Evolutionary conservation across 1,284 basidiomycete species (phyloP).

Genomic region (Fomitopsis betulina): DNA sequence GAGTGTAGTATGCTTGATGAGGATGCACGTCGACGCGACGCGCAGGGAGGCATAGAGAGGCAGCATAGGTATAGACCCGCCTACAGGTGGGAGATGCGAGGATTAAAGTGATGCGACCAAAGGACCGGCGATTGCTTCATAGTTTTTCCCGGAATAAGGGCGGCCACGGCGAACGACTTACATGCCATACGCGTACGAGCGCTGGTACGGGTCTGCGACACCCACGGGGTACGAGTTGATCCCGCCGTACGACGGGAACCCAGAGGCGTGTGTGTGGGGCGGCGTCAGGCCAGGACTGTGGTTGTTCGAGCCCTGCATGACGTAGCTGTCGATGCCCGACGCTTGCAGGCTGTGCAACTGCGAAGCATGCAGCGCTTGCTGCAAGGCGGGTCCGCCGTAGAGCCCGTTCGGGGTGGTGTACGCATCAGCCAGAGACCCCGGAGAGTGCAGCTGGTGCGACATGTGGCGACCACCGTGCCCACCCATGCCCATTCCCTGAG

Average conservation of each 20-base stretch:
- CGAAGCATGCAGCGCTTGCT: conserved; percentile 41
- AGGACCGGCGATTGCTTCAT: conserved; percentile 22
- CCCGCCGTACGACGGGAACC: conserved; percentile 55
- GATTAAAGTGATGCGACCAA: conserved; percentile 16
- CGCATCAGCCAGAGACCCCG: conserved; percentile 60
- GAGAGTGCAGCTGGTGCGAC: conserved; percentile 45
- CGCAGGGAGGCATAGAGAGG: conserved; percentile 26
- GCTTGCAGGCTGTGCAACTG: conserved; percentile 58
- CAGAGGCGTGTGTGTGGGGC: conserved; percentile 47
- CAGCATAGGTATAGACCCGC: conserved; percentile 31
- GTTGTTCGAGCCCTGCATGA: conserved; percentile 64
- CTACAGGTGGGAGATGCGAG: conserved; percentile 18
- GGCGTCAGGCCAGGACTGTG: conserved; percentile 58
- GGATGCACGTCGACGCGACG: conserved; percentile 18
- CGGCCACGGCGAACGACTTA: conserved; percentile 32
- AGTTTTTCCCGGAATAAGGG: conserved; percentile 4
- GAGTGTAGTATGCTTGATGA: conserved; percentile 20
- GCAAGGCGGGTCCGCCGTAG: conserved; percentile 44
- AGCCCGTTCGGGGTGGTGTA: conserved; percentile 60
- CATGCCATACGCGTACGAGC: conserved; percentile 75
- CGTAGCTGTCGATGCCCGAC: conserved; percentile 73
- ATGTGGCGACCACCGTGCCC: conserved; percentile 47
- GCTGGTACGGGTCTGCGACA: conserved; percentile 71
- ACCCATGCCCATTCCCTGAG: conserved; percentile 47
- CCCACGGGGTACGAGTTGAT: conserved; percentile 38